These are phyloP conservation scores for Colletotrichum costaricense DNA, from an alignment of 2,329 filamentous ascomycete genomes.

Conservation along the genomic window DNA sequence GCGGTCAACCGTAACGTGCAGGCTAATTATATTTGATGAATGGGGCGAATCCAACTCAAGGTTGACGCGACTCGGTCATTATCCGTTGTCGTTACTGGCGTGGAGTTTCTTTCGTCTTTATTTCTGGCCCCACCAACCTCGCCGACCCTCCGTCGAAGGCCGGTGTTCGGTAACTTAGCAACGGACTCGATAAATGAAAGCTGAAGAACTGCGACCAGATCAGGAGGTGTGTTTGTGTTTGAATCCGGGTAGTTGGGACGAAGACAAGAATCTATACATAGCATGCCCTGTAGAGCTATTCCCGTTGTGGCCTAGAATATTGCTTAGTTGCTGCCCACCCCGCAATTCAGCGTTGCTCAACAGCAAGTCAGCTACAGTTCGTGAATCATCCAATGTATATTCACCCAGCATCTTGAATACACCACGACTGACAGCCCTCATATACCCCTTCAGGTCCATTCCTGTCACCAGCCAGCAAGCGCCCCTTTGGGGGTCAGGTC, in stretches of 20 bases:
- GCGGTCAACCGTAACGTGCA: too few relatives aligned
- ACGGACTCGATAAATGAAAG: background rate
- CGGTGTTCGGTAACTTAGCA: background rate
- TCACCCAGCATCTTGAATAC: too few relatives aligned
- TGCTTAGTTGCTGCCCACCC: background rate
- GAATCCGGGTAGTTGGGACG: background rate
- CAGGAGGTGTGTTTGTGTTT: background rate
- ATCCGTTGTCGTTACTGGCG: background rate
- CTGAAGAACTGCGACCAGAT: background rate
- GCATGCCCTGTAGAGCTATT: background rate
- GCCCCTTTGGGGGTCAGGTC: too few relatives aligned
- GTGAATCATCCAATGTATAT: too few relatives aligned
- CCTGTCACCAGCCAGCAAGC: too few relatives aligned
- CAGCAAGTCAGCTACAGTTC: too few relatives aligned
- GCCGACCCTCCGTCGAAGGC: background rate
- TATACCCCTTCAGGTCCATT: too few relatives aligned
- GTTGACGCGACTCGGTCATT: background rate
- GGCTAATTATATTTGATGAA: background rate
- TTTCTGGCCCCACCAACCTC: background rate
- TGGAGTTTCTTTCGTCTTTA: background rate
- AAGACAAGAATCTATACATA: background rate
- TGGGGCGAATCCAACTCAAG: background rate
- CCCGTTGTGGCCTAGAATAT: background rate
- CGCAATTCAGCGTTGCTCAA: background rate
- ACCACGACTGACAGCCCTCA: too few relatives aligned